phyloP scores from a whole-genome alignment of 1,284 basidiomycete genomes.

The Amylostereum areolatum region DNA sequence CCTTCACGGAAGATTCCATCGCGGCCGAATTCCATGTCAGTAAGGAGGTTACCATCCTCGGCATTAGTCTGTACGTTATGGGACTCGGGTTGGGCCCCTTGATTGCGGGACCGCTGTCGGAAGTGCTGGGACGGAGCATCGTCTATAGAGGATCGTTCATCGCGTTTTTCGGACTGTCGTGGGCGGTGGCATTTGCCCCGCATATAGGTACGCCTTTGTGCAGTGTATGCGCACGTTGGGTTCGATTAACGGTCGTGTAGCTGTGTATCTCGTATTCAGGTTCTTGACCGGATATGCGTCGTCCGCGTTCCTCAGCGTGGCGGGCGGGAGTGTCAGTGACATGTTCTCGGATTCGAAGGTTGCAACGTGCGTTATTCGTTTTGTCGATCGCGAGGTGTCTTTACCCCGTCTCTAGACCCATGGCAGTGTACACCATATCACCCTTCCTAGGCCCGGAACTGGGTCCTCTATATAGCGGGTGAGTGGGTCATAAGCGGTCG shows the following conservation, averaged over 20 bases:
- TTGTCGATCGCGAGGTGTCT: background rate
- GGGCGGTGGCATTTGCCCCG: conserved; percentile 68
- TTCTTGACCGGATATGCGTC: conserved; percentile 30
- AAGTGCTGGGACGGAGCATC: conserved; percentile 50
- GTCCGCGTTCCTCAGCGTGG: conserved; percentile 61
- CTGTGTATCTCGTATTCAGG: conserved; percentile 41
- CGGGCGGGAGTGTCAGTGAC: conserved; percentile 77
- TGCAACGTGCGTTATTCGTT: conserved; percentile 45
- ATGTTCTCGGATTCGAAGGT: conserved; percentile 56
- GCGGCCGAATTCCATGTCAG: conserved; percentile 54
- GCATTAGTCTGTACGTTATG: conserved; percentile 66
- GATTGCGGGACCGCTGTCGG: conserved; percentile 49
- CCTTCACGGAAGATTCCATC: conserved; percentile 60
- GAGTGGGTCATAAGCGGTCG: conserved; percentile 13
- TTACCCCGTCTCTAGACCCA: conserved; percentile 44
- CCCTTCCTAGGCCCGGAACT: conserved; percentile 74
- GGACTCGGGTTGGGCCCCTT: conserved; percentile 47
- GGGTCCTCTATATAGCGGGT: conserved; percentile 61
- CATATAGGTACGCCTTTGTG: conserved; percentile 31
- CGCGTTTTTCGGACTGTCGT: conserved; percentile 47
- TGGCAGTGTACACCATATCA: conserved; percentile 68
- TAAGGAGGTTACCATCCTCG: conserved; percentile 61
- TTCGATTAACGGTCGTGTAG: conserved; percentile 17
- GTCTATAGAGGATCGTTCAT: conserved; percentile 49
- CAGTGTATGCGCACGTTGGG: background rate